phyloP scores from a whole-genome alignment of 768 basidiomycete genomes.

The Leucocoprinus sp. region DNA sequence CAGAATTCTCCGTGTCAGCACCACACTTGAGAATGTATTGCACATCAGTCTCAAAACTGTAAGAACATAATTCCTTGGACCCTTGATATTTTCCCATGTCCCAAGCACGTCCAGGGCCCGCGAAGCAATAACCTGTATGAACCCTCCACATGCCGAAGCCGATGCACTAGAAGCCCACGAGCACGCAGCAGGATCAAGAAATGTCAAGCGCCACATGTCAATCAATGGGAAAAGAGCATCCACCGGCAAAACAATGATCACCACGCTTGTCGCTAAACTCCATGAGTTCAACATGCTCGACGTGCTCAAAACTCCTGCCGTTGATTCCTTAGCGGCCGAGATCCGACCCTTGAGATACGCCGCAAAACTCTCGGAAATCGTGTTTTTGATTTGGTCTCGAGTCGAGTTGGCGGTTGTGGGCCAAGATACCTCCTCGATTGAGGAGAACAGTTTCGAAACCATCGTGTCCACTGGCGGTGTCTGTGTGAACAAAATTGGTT shows the following conservation, averaged over 20 bases:
- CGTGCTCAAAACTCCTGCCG: constrained; percentile 23
- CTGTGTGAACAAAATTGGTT: constrained; percentile 71
- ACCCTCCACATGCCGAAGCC: constrained; percentile 21
- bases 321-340: constrained; percentile 12
- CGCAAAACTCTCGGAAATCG: constrained; percentile 46
- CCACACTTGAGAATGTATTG: constrained; percentile 52
- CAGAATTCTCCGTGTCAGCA: constrained; percentile 35
- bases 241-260: constrained; percentile 38
- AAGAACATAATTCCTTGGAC: constrained; percentile 50
- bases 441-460: constrained; percentile 48
- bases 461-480: constrained; percentile 63
- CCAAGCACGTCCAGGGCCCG: constrained; percentile 30
- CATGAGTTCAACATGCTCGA: constrained; percentile 37
- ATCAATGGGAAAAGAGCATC: constrained; percentile 69
- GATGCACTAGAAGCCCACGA: constrained; percentile 36
- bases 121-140: constrained; percentile 37
- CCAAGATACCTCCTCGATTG: constrained; percentile 46
- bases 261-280: constrained; percentile 35
- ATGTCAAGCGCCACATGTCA: constrained; percentile 75
- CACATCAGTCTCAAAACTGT: constrained; percentile 60
- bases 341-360: no score
- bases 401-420: constrained; percentile 19
- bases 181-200: constrained; percentile 55
- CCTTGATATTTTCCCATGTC: constrained; percentile 20
- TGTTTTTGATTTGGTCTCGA: constrained; percentile 40